Conservation (phyloP, 306 rosid genomes). For the Ceratonia siliqua region DNA sequence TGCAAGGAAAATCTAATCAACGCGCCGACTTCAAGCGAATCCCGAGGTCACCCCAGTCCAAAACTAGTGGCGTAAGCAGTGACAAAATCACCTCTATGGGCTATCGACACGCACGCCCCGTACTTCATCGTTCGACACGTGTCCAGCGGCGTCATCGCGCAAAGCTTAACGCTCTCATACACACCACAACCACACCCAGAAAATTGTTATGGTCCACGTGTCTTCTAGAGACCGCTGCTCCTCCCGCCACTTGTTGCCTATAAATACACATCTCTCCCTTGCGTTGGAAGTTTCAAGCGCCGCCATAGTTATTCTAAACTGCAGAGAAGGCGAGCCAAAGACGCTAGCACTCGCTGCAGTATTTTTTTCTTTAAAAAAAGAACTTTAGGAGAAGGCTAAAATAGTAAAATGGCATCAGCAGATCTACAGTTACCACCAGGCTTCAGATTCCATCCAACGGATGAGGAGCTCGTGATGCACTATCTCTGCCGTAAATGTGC, state of each 20-base stretch:
- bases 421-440: constrained; percentile 88
- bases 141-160: constrained; percentile 42
- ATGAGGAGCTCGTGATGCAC: constrained; percentile 91
- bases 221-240: constrained; percentile 49
- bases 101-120: constrained; percentile 53
- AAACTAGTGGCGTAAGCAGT: constrained; percentile 78
- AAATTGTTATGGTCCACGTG: constrained; percentile 72
- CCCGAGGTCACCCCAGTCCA: constrained; percentile 47
- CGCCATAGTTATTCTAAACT: constrained; percentile 34
- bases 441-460: constrained; percentile 95
- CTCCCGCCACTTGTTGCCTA: constrained; percentile 64
- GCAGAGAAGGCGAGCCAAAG: not conserved
- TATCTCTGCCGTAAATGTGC: constrained; percentile 84
- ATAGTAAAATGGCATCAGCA: constrained; percentile 50
- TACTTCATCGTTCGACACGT: constrained; percentile 49
- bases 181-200: constrained; percentile 22
- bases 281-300: constrained; percentile 77
- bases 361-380: not conserved
- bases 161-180: constrained; percentile 12
- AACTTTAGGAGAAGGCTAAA: too few relatives aligned
- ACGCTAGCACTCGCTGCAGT: too few relatives aligned
- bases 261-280: constrained; percentile 55
- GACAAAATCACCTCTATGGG: constrained; percentile 65
- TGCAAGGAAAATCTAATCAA: constrained; percentile 28
- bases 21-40: constrained; percentile 51